Evolutionary conservation across 2,329 filamentous ascomycete species (phyloP), one percentile per base, ranked within the genome.

Genomic region (Fusarium illudens): DNA sequence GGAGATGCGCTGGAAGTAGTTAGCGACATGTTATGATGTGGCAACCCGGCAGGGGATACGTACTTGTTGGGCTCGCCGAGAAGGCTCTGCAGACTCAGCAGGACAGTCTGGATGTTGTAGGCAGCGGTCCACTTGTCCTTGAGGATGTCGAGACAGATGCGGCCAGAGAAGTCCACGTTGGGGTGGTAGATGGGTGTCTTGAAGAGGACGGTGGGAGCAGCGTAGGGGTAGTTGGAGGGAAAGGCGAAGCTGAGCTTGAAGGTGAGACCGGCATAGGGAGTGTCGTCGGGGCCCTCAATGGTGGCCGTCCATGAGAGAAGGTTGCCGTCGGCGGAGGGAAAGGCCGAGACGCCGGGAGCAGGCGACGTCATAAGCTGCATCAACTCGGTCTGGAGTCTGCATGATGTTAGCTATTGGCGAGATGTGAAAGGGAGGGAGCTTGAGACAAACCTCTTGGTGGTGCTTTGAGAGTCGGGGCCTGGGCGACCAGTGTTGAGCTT

Each of bases 51-150:
- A 34, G n/a, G 22, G 15, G 29, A 15, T 36, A 83, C 92, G 80
- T 83, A 98, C 96, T 99, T 99, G 83, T 99, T 99, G 33, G 96
- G 96, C 82, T 99, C 96, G 25, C 95, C 96, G 30, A 99, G 86
- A 76, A 99, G 83, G 80, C 94, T 97, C 82, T 99, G 96, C 80
- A 99, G 82, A 73, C 95, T 98, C 75, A 99, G 80, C 58, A 99
- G 84, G 48, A 99, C 93, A 48, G 92, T 97, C 80, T 96, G 93
- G 65, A 97, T 94, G 77, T 98, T 98, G 86, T 97, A 96, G 42
- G 96, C 94, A 17, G 96, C 94, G 62, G 94, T 97, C 96, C 96
- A 99, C 84, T 97, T 97, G 80, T 98, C 96, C 86, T 97, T 98
- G 70, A 99, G 86, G 72, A 99, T 99, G 77, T 99, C 96, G 64